Percentiles rank a stretch among this genome's conserved stretches.
Conservation (phyloP, 805 yeast species). For the Nakazawaea ambrosiae region DNA sequence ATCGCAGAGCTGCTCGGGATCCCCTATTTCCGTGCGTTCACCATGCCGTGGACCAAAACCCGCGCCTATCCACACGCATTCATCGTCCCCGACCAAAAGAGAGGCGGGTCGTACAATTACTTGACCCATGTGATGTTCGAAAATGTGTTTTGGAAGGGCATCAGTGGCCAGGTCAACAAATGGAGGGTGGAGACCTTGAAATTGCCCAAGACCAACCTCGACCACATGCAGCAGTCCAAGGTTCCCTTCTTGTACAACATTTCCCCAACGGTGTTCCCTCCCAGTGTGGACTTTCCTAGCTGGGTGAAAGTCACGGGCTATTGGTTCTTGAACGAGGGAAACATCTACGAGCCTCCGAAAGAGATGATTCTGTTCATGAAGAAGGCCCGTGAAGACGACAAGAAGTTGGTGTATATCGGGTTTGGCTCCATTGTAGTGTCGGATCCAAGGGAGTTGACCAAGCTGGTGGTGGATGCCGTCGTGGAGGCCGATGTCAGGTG, state of each 20-base stretch:
- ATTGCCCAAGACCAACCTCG: slow-evolving; percentile 64
- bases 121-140: slow-evolving; percentile 92
- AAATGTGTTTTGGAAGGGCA: slow-evolving; percentile 90
- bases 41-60: slow-evolving; percentile 98
- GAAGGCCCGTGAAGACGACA: slow-evolving; percentile 50
- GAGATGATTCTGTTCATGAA: slow-evolving; percentile 52
- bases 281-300: slow-evolving; percentile 87
- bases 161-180: slow-evolving; percentile 74
- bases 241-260: slow-evolving; percentile 88
- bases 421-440: slow-evolving; percentile 93
- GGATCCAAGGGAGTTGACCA: slow-evolving; percentile 71
- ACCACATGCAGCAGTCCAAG: slow-evolving; percentile 62
- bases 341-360: slow-evolving; percentile 51
- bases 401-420: slow-evolving; percentile 84
- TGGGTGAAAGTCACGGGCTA: slow-evolving; percentile 97
- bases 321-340: slow-evolving; percentile 80
- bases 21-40: slow-evolving; percentile 91
- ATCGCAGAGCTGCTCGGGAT: slow-evolving; percentile 87
- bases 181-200: slow-evolving; percentile 74
- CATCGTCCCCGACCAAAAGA: slow-evolving; percentile 86
- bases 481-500: slow-evolving; percentile 76
- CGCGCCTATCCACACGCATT: slow-evolving; percentile 96
- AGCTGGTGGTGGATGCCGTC: slow-evolving; percentile 75
- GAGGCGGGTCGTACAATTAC: slow-evolving; percentile 90
- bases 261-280: slow-evolving; percentile 84